Base-by-base conservation (phyloP, 768 basidiomycete species). In the Suillus hirtellus region DNA sequence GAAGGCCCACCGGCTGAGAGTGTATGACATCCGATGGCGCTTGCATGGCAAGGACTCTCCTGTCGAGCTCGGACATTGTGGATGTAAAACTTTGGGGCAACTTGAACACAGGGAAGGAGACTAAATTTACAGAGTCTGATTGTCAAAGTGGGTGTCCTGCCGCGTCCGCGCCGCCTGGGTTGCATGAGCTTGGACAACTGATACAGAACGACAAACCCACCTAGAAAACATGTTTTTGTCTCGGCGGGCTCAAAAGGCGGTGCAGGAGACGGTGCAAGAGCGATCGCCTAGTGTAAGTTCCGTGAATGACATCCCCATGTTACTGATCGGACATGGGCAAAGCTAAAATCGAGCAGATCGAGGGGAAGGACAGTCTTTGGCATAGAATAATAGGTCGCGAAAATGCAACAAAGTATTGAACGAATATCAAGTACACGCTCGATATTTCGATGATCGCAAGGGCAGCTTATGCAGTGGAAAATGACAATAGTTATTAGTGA, bases 281-380 rank as follows among this genome's bases (percentile, higher is more conserved):
- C 64, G 31, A 65, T 34, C 12, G 63, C 67, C 49, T 74, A 72
- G 64, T 73, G 71, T 31, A 68, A 47, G 47, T 62, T 62, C 21
- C 74, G 68, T 3, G 38, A 55, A 40, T 37, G 60, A 14, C 56
- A 35, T 35, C 64, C 62, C 47, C 58, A 61, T 27, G 62, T 66
- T 63, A 63, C n/a, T 17, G 43, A 49, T 50, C 37, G 58, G 31
- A 44, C 21, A 52, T 63, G 54, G 7, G 59, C 55, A 35, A 55
- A 49, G 14, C 64, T 47, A 53, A 65, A 59, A 38, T 38, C 27
- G 27, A 27, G 27, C 27, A 27, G 27, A 27, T 2, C 27, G 27
- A 27, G 27, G 27, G 2, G 27, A 11, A 63, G 60, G 15, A 31
- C 15, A 31, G 63, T 34, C 24, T 40, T 49, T 49, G 24, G 27